These are phyloP conservation scores for Crithidia mellificae DNA, from an alignment of 208 protist species.

Conservation along the genomic window DNA sequence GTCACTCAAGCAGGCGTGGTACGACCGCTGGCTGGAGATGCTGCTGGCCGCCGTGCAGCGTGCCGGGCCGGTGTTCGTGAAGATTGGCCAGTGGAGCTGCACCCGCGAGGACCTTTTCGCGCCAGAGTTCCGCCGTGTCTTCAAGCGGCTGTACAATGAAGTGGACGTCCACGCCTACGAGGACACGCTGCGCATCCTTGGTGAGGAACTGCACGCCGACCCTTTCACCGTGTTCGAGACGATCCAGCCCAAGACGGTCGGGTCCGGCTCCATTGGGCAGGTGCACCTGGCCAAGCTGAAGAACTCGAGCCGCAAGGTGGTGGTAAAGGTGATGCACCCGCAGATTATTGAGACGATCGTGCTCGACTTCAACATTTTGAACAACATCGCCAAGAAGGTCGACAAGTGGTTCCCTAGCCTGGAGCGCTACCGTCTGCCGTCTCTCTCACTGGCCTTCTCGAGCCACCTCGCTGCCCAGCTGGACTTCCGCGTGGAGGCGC, in stretches of 20 bases:
- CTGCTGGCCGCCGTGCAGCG: slow-evolving; percentile 76
- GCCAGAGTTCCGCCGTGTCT: slow-evolving; percentile 71
- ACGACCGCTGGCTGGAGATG: slow-evolving; percentile 70
- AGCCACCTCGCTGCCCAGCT: slow-evolving; percentile 87
- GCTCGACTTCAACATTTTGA: slow-evolving; percentile 84
- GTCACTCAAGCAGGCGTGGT: slow-evolving; percentile 49
- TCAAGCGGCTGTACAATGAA: slow-evolving; percentile 81
- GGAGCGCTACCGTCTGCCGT: slow-evolving; percentile 65
- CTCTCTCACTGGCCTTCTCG: slow-evolving; percentile 67
- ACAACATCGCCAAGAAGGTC: slow-evolving; percentile 39
- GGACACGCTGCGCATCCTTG: slow-evolving; percentile 67
- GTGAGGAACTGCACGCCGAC: slow-evolving; percentile 72
- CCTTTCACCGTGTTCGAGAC: slow-evolving; percentile 63
- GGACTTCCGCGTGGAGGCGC: slow-evolving; percentile 90
- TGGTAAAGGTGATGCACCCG: slow-evolving; percentile 92
- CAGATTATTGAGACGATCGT: slow-evolving; percentile 84
- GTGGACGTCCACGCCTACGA: slow-evolving; percentile 76
- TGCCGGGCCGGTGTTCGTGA: slow-evolving; percentile 88
- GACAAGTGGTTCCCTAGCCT: slow-evolving; percentile 23
- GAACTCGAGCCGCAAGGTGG: slow-evolving; percentile 59
- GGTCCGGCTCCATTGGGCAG: slow-evolving; percentile 90
- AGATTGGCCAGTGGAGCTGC: slow-evolving; percentile 91
- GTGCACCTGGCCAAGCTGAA: slow-evolving; percentile 85
- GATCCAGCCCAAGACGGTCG: slow-evolving; percentile 70
- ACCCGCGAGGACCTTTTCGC: slow-evolving; percentile 90